These are phyloP conservation scores for Paramecium tetraurelia DNA, from an alignment of 73 alveolate genomes.

Conservation along the genomic window DNA sequence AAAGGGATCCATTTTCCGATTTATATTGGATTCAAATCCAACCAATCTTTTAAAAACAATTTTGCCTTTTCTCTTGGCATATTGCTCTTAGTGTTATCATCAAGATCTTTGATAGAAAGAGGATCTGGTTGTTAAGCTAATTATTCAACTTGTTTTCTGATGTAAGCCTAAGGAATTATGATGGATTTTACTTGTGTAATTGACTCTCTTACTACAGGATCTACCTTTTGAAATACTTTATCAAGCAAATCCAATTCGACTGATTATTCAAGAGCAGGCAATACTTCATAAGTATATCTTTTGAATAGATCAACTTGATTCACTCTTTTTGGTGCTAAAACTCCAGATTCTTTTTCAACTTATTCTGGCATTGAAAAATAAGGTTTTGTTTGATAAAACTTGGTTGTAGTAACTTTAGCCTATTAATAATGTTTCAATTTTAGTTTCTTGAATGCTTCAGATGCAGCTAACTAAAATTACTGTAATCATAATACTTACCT, in stretches of 20 bases:
- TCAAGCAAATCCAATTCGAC: conserved; percentile 17
- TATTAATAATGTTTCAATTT: background rate
- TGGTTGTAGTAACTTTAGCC: background rate
- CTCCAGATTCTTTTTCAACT: background rate
- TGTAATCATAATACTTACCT: background rate
- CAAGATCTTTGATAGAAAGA: background rate
- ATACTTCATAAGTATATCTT: conserved; percentile 23
- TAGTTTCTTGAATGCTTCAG: conserved; percentile 1
- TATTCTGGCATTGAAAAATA: background rate
- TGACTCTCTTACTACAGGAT: conserved; percentile 39
- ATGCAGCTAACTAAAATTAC: conserved; percentile 25
- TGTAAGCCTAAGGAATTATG: background rate
- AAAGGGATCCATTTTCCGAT: conserved; percentile 2
- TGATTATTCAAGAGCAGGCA: background rate
- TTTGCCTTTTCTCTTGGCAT: conserved; percentile 35
- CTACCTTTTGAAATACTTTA: conserved; percentile 14
- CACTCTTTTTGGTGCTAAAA: conserved; percentile 47
- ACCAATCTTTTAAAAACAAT: background rate
- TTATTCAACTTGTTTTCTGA: conserved; percentile 43
- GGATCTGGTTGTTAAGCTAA: background rate
- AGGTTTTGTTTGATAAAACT: background rate
- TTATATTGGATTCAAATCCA: background rate
- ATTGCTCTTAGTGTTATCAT: background rate
- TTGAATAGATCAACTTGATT: conserved; percentile 27
- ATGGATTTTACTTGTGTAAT: background rate